Base-by-base conservation (phyloP, 306 rosid species). In the Chamaecrista fasciculata region DNA sequence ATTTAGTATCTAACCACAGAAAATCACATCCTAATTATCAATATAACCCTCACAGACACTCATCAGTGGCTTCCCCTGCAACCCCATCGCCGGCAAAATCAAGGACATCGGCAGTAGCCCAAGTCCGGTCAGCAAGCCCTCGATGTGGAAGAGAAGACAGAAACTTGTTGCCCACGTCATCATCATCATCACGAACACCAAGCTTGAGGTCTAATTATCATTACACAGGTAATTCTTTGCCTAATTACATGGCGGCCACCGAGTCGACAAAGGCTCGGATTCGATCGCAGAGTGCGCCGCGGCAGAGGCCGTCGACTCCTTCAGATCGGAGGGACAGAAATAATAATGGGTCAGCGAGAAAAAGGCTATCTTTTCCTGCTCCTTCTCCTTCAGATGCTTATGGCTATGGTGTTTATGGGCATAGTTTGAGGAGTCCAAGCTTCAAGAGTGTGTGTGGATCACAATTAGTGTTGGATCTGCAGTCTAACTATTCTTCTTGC, bases 201-300 rank as follows among this genome's bases (percentile, higher is more conserved):
- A 91, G 92, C 82, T 62, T 95, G 4, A 91, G 91, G 85, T 87
- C 95, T 19, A 91, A 81, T 73, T 90, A 90, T 44, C 87, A 79
- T 71, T 90, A 86, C 78, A 86, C 66, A 16, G 89, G 70, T 18
- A 55, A 83, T 53, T 40, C 89, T 49, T 57, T 95, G 82, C 99
- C 99, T 66, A 91, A 95, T 67, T 95, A 95, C 86, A 95, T 95
- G 99, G 95, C 97, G 0, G 97, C 97, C 4, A 95, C 99, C 0
- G 99, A 91, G 89, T 95, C 97, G 3, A 90, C 99, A 0, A 91
- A 89, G 84, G 96, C 97, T 4, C 76, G 99, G 8, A 80, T 86
- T 4, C 88, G 99, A 5, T 95, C 97, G 0, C 96, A 85, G 52
- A 95, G 99, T 15, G 97, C 99, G 0, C 99, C 99, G 0, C 79